These are phyloP conservation scores for Talaromyces sp. DNA, from an alignment of 2,329 filamentous ascomycete genomes.

Conservation along the genomic window DNA sequence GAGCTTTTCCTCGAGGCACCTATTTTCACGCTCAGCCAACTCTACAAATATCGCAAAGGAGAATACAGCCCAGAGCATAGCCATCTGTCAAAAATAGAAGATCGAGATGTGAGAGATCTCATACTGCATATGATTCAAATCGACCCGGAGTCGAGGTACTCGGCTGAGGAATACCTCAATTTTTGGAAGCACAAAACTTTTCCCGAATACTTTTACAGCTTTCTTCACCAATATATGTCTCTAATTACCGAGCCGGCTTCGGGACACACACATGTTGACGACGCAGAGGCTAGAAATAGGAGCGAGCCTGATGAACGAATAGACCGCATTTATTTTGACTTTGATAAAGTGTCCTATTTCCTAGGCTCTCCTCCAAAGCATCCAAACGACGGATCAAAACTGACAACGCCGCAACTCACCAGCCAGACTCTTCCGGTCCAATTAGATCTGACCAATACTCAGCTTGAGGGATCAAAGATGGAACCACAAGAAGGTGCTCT, in stretches of 20 bases:
- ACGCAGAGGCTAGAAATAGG: slow-evolving; percentile 64
- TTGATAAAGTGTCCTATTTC: slow-evolving; percentile 96
- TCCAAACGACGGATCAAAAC: slow-evolving; percentile 26
- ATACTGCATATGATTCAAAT: slow-evolving; percentile 95
- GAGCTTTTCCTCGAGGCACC: slow-evolving; percentile 92
- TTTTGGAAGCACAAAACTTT: slow-evolving; percentile 92
- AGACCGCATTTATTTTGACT: slow-evolving; percentile 86
- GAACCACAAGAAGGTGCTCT: slow-evolving; percentile 76
- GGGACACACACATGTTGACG: slow-evolving; percentile 62
- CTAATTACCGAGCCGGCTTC: slow-evolving; percentile 87
- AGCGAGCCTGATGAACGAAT: slow-evolving; percentile 91
- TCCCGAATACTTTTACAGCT: slow-evolving; percentile 94
- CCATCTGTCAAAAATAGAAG: slow-evolving; percentile 79
- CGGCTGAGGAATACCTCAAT: slow-evolving; percentile 86
- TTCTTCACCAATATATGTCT: slow-evolving; percentile 96
- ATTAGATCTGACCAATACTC: slow-evolving; percentile 80
- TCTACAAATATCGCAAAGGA: slow-evolving; percentile 88
- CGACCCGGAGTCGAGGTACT: slow-evolving; percentile 85
- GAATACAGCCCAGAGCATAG: slow-evolving; percentile 85
- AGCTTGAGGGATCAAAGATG: slow-evolving; percentile 60
- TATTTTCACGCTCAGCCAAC: slow-evolving; percentile 94
- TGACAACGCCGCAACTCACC: slow-evolving; percentile 27
- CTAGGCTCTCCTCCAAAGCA: slow-evolving; percentile 65
- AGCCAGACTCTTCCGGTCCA: slow-evolving; percentile 61
- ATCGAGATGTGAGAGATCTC: slow-evolving; percentile 80